These are phyloP conservation scores for Brassica carinata DNA, from an alignment of 345 rosid species.

Conservation along the genomic window DNA sequence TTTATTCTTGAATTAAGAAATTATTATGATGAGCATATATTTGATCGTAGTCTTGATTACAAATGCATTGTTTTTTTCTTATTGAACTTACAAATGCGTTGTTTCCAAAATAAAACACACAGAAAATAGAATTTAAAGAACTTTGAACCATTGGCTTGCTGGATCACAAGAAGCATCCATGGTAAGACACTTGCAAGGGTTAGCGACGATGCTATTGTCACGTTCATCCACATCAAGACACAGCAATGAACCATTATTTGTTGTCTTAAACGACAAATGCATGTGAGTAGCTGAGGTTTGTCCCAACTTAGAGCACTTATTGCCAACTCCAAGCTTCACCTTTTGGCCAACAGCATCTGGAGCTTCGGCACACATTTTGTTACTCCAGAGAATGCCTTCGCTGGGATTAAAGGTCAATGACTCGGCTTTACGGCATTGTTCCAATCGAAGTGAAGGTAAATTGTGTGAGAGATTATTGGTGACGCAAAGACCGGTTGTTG, in stretches of 20 bases:
- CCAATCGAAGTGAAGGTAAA: constrained; percentile 45
- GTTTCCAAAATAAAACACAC: neutral
- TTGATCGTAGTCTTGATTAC: too few relatives aligned
- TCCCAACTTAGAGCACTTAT: constrained; percentile 54
- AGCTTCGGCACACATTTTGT: constrained; percentile 65
- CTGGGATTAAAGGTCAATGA: constrained; percentile 55
- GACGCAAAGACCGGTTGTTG: constrained; percentile 70
- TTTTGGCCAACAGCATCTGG: constrained; percentile 41
- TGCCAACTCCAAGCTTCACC: constrained; percentile 53
- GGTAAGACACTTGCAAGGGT: constrained; percentile 56
- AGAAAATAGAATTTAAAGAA: too few relatives aligned
- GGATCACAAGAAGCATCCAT: constrained; percentile 56
- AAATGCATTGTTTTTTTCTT: neutral
- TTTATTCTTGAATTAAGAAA: too few relatives aligned
- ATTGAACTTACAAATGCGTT: too few relatives aligned
- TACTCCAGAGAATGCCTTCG: constrained; percentile 41
- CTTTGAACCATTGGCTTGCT: constrained; percentile 70
- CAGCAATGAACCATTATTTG: constrained; percentile 40
- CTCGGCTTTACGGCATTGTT: constrained; percentile 61
- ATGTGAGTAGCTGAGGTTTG: constrained; percentile 68
- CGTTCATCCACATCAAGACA: constrained; percentile 71
- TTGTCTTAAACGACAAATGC: constrained; percentile 56
- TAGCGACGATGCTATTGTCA: constrained; percentile 42
- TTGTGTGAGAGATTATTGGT: constrained; percentile 37
- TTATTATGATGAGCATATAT: too few relatives aligned